Evolutionary conservation across 306 rosid species (phyloP), one percentile per base, ranked within the genome.

Genomic region (Senna siamea): DNA sequence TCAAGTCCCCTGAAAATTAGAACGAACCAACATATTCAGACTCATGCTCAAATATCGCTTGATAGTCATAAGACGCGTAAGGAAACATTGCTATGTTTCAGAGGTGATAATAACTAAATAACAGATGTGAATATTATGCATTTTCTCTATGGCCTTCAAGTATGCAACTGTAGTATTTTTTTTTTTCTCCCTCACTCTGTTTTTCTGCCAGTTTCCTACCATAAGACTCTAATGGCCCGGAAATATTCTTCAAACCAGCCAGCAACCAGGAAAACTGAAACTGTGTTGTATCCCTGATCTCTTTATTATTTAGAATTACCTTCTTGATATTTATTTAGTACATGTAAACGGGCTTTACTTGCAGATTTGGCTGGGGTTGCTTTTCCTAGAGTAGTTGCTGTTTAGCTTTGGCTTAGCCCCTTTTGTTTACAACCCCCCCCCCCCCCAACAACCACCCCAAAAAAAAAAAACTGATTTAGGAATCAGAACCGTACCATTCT

Each of bases 1-100:
- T 90, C 87, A 58, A 94, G 93, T 61, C 99, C 99, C 99, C 96
- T 92, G 96, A 76, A 56, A 52, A 69, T 65, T 10, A 15, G 17
- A 61, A 51, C 53, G 9, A 23, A 61, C 65, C 37, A 18, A 55
- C 18, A 53, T 7, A 28, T 46, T 53, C 50, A 78, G 62, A 20
- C 64, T 9, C 52, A 75, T 52, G 75, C 56, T 74, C 64, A 52
- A 44, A 69, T 69, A 43, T 47, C n/a, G 6, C 1, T 51, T 44
- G 35, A 34, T 13, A 32, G 5, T 18, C 43, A 75, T 20, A 34
- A 43, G 8, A 66, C 14, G 58, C 40, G 23, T 40, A n/a, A 6
- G 23, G 2, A 13, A 37, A 64, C 9, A 12, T 10, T 66, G 38
- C 47, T 19, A 51, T 38, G 1, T 53, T 47, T 56, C 61, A 69